Evolutionary conservation across 257 asterid species (phyloP).

Genomic region (Thymus quinquecostatus): DNA sequence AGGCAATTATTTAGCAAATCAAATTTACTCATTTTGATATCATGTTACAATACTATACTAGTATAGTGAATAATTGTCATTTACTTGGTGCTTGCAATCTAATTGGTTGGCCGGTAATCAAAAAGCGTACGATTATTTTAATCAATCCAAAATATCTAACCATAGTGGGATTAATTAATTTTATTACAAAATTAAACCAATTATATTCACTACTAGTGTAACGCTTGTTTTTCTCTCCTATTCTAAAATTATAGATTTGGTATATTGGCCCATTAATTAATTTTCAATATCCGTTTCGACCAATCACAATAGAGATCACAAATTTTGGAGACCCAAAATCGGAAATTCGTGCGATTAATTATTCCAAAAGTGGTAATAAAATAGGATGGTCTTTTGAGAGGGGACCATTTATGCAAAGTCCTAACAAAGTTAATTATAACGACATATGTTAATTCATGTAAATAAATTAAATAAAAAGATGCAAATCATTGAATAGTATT

Average conservation of each 20-base stretch:
- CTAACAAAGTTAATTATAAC: slow-evolving; percentile 27
- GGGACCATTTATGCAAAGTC: slow-evolving; percentile 20
- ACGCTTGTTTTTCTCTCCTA: slow-evolving; percentile 1
- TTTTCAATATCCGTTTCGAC: not conserved
- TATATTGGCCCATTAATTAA: slow-evolving; percentile 5
- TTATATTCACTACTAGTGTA: slow-evolving; percentile 19
- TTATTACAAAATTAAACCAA: slow-evolving; percentile 9
- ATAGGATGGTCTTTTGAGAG: not conserved
- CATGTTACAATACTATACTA: not conserved
- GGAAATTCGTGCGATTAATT: not conserved
- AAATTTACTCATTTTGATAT: slow-evolving; percentile 19
- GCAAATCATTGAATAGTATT: not conserved
- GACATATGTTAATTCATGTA: slow-evolving; percentile 24
- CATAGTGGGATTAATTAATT: slow-evolving; percentile 14
- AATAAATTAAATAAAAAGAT: not conserved
- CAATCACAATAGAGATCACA: slow-evolving; percentile 18
- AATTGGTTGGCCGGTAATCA: slow-evolving; percentile 36
- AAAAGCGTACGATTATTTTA: not conserved
- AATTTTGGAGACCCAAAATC: slow-evolving; percentile 7
- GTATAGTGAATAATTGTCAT: not conserved
- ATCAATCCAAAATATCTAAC: not conserved
- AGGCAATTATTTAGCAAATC: slow-evolving; percentile 14
- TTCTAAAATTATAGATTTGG: not conserved
- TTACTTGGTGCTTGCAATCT: slow-evolving; percentile 1
- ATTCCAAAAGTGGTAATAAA: slow-evolving; percentile 1